Evolutionary conservation across 2,329 filamentous ascomycete genomes (phyloP).

Genomic region (Boeremia exigua): DNA sequence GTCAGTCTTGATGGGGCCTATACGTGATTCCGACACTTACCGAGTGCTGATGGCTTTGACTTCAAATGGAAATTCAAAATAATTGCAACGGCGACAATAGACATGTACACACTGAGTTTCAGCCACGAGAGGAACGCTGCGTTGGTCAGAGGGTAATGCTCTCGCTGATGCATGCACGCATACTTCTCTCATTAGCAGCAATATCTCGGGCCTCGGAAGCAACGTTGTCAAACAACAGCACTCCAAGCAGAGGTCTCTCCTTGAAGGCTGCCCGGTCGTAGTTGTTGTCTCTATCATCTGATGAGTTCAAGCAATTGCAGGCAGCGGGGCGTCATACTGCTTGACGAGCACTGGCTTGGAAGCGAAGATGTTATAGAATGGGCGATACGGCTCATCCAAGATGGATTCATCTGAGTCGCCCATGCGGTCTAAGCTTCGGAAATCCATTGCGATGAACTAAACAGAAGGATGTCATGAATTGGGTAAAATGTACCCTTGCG

Average conservation of each 20-base stretch:
- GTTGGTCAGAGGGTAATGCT: constrained; percentile 10
- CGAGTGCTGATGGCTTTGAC: constrained; percentile 59
- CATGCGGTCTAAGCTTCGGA: constrained; percentile 36
- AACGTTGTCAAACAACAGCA: constrained; percentile 76
- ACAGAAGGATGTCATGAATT: background rate
- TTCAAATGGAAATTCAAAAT: constrained; percentile 93
- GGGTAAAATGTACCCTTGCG: background rate
- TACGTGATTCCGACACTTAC: constrained; percentile 15
- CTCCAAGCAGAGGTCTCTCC: constrained; percentile 68
- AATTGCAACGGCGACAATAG: constrained; percentile 87
- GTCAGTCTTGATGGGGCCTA: constrained; percentile 1
- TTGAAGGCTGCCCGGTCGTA: constrained; percentile 59
- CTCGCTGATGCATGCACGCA: background rate
- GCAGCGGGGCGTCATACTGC: constrained; percentile 36
- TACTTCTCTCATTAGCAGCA: constrained; percentile 77
- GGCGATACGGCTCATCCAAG: constrained; percentile 53
- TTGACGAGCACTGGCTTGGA: constrained; percentile 56
- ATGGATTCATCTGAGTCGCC: constrained; percentile 39
- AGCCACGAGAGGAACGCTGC: constrained; percentile 85
- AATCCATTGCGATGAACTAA: constrained; percentile 37
- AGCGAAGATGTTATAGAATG: constrained; percentile 59
- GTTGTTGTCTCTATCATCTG: constrained; percentile 45
- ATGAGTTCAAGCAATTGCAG: constrained; percentile 1
- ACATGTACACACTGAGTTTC: constrained; percentile 86
- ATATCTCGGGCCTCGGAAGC: constrained; percentile 78